Conservation (phyloP, 2,329 filamentous ascomycete genomes). For the Herpotrichia juniperi region DNA sequence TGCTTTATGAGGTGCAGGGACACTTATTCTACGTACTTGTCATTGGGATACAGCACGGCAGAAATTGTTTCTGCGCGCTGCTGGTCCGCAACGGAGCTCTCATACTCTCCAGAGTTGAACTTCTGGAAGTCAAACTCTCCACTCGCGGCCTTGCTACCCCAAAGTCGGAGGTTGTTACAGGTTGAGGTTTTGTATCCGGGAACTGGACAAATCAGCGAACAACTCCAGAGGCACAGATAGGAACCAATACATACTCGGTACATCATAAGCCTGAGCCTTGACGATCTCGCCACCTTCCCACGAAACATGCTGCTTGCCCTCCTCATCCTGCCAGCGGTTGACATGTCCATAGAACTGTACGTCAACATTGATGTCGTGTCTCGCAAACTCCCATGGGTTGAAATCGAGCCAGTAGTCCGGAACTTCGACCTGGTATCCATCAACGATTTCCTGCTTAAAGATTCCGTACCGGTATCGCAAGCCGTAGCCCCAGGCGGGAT, state of each 20-base stretch:
- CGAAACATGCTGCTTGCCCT: slow-evolving; percentile 73
- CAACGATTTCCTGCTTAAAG: slow-evolving; percentile 99
- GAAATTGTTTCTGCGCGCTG: slow-evolving; percentile 99
- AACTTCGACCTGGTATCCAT: slow-evolving; percentile 97
- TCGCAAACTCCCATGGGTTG: slow-evolving; percentile 98
- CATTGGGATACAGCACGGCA: slow-evolving; percentile 95
- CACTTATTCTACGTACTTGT: slow-evolving; percentile 62
- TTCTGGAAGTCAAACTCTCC: slow-evolving; percentile 99
- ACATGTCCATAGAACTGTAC: slow-evolving; percentile 96
- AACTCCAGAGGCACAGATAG: too few relatives aligned
- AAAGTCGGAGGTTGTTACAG: slow-evolving; percentile 95
- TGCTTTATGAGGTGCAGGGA: not conserved
- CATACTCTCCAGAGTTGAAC: slow-evolving; percentile 98
- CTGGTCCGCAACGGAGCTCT: slow-evolving; percentile 96
- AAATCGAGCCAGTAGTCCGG: slow-evolving; percentile 99
- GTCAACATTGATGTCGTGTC: slow-evolving; percentile 93
- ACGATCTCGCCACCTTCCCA: slow-evolving; percentile 97
- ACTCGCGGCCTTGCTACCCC: slow-evolving; percentile 96
- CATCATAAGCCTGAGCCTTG: slow-evolving; percentile 90
- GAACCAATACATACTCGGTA: slow-evolving; percentile 52
- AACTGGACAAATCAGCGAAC: slow-evolving; percentile 60
- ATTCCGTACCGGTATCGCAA: slow-evolving; percentile 92
- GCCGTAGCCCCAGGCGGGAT: slow-evolving; percentile 96
- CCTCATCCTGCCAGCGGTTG: slow-evolving; percentile 71
- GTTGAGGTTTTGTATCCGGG: slow-evolving; percentile 88